These are phyloP conservation scores for Thalassiosira ordinaria DNA, from an alignment of 352 stramenopile species.

Conservation along the genomic window DNA sequence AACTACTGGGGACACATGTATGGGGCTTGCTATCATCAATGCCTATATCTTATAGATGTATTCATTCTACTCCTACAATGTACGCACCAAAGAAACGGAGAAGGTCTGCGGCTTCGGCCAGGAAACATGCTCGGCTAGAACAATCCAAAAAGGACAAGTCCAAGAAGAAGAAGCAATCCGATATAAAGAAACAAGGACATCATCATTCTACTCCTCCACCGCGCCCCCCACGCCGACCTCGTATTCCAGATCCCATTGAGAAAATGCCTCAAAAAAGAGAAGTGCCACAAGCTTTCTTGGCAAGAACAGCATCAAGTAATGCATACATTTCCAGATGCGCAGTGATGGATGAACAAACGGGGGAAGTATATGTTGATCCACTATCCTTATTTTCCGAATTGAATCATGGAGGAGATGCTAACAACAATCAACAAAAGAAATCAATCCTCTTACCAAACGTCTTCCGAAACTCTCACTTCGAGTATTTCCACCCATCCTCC, in stretches of 20 bases:
- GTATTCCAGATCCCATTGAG: constrained; percentile 25
- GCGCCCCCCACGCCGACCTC: not conserved
- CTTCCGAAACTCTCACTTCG: constrained; percentile 56
- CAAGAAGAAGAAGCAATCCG: too few species aligned
- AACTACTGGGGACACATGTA: too few species aligned
- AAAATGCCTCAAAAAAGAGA: constrained; percentile 13
- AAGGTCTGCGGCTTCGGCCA: too few species aligned
- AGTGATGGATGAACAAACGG: constrained; percentile 46
- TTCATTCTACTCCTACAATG: constrained; percentile 18
- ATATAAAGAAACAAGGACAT: constrained; percentile 4
- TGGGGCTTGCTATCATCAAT: too few species aligned
- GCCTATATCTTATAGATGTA: constrained; percentile 18
- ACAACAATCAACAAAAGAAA: constrained; percentile 17
- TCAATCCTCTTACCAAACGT: constrained; percentile 27
- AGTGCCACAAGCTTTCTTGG: constrained; percentile 55
- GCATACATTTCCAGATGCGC: constrained; percentile 65
- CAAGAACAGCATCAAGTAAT: constrained; percentile 64
- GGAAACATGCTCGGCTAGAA: too few species aligned
- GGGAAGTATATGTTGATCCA: constrained; percentile 49
- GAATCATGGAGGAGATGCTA: constrained; percentile 8
- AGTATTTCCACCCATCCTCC: constrained; percentile 66
- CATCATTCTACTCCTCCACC: not conserved
- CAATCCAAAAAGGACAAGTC: too few species aligned
- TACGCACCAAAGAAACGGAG: constrained; percentile 27
- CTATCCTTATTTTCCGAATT: constrained; percentile 53